These are phyloP conservation scores for Aspergillus sp. DNA, from an alignment of 2,329 filamentous ascomycete genomes.

Conservation along the genomic window DNA sequence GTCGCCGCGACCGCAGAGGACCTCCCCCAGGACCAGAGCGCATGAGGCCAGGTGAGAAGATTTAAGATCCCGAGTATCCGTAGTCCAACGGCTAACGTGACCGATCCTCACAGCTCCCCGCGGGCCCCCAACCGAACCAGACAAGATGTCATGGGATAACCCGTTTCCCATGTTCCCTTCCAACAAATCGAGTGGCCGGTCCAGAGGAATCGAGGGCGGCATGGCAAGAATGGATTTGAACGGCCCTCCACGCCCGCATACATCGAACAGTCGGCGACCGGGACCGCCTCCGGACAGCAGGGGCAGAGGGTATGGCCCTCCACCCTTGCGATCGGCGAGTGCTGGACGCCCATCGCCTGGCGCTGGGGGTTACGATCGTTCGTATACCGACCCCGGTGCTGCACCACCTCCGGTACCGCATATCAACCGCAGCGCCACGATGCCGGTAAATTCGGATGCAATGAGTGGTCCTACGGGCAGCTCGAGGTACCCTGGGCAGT, in stretches of 20 bases:
- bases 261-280: slow-evolving; percentile 35
- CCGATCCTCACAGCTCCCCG: slow-evolving; percentile 25
- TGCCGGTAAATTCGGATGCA: slow-evolving; percentile 26
- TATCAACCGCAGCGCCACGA: slow-evolving; percentile 36
- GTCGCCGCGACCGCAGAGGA: slow-evolving; percentile 20
- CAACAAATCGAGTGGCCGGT: slow-evolving; percentile 32
- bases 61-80: not conserved
- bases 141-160: slow-evolving; percentile 44
- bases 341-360: slow-evolving; percentile 18
- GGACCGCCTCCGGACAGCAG: slow-evolving; percentile 21
- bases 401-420: slow-evolving; percentile 28
- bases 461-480: slow-evolving; percentile 11
- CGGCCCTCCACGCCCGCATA: slow-evolving; percentile 36
- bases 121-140: slow-evolving; percentile 35
- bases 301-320: slow-evolving; percentile 22
- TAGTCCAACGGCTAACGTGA: slow-evolving; percentile 7
- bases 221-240: slow-evolving; percentile 40
- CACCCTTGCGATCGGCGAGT: slow-evolving; percentile 26
- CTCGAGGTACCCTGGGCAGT: slow-evolving; percentile 35
- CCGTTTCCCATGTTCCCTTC: slow-evolving; percentile 47
- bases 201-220: slow-evolving; percentile 34
- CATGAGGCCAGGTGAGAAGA: slow-evolving; percentile 33
- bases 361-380: slow-evolving; percentile 16
- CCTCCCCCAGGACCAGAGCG: slow-evolving; percentile 30
- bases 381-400: slow-evolving; percentile 25